Conservation (phyloP, 176 grass and related monocot genomes). For the Rhynchospora breviuscula region DNA sequence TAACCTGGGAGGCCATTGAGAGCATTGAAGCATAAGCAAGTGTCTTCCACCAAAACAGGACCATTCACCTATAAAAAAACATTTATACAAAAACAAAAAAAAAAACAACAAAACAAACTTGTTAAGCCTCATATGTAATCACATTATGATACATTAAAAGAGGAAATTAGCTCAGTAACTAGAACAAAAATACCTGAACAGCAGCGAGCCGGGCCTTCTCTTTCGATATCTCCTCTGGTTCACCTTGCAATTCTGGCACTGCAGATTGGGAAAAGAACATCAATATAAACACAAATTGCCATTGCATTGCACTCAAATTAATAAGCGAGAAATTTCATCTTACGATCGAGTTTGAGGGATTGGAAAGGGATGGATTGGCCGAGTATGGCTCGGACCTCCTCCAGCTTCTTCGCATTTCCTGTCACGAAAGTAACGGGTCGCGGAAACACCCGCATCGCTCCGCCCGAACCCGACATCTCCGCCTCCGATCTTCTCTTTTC, state of each 20-base stretch:
- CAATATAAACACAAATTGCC: neutral
- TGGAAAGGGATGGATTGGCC: conserved; percentile 84
- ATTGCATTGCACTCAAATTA: neutral
- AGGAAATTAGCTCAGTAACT: neutral
- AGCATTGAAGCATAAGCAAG: conserved; percentile 96
- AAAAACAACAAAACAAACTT: neutral
- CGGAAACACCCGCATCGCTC: conserved; percentile 45
- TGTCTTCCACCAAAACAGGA: conserved; percentile 92
- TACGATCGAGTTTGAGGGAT: conserved; percentile 88
- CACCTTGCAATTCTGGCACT: conserved; percentile 96
- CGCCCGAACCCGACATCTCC: conserved; percentile 36
- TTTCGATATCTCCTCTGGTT: conserved; percentile 94
- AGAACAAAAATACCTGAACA: conserved; percentile 43
- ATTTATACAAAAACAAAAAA: conserved; percentile 39
- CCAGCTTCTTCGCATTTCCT: conserved; percentile 97
- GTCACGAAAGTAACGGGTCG: conserved; percentile 94
- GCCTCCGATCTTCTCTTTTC: neutral
- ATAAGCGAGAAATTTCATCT: neutral
- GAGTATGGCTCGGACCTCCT: conserved; percentile 81
- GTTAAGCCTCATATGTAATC: neutral
- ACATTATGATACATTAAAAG: neutral
- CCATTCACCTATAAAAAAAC: conserved; percentile 64
- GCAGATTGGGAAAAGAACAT: conserved; percentile 26
- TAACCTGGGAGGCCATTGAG: conserved; percentile 88
- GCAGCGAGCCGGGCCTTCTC: conserved; percentile 87